phyloP scores from a whole-genome alignment of 352 stramenopile genomes.

The Labyrinthula sp. region DNA sequence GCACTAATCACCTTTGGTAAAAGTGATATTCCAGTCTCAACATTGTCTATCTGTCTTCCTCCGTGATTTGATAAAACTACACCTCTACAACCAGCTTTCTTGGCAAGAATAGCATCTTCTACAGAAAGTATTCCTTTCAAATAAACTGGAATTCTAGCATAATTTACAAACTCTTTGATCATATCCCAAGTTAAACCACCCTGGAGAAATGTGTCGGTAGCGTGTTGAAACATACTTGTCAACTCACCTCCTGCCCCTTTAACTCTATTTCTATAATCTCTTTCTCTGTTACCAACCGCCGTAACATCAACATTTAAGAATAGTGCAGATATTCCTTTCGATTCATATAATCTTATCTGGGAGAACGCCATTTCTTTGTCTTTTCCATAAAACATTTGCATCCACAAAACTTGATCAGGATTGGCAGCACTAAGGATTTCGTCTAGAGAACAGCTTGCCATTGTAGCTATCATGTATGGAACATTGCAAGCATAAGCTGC shows the following conservation, averaged over 20 bases:
- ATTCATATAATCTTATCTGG: constrained; percentile 66
- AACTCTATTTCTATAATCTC: constrained; percentile 75
- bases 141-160: constrained; percentile 59
- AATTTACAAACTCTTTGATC: constrained; percentile 42
- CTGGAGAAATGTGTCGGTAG: constrained; percentile 66
- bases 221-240: constrained; percentile 36
- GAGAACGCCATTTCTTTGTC: constrained; percentile 63
- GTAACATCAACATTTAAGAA: constrained; percentile 83
- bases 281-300: constrained; percentile 74
- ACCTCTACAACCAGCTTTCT: constrained; percentile 61
- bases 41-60: constrained; percentile 63
- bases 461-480: constrained; percentile 68
- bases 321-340: constrained; percentile 65
- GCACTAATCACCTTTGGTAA: constrained; percentile 63
- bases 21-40: constrained; percentile 63
- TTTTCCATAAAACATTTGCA: constrained; percentile 87
- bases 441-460: constrained; percentile 66
- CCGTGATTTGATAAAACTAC: constrained; percentile 80
- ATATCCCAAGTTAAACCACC: constrained; percentile 74
- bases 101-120: constrained; percentile 64
- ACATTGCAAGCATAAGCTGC: constrained; percentile 57
- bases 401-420: constrained; percentile 60
- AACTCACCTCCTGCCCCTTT: constrained; percentile 37
- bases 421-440: constrained; percentile 44
- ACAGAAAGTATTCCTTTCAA: constrained; percentile 74